A percentile compares a stretch with the other conserved stretches of the same genome.
Evolutionary conservation across 2,329 filamentous ascomycete species (phyloP).

Genomic region (Ambrosiella beaveri): DNA sequence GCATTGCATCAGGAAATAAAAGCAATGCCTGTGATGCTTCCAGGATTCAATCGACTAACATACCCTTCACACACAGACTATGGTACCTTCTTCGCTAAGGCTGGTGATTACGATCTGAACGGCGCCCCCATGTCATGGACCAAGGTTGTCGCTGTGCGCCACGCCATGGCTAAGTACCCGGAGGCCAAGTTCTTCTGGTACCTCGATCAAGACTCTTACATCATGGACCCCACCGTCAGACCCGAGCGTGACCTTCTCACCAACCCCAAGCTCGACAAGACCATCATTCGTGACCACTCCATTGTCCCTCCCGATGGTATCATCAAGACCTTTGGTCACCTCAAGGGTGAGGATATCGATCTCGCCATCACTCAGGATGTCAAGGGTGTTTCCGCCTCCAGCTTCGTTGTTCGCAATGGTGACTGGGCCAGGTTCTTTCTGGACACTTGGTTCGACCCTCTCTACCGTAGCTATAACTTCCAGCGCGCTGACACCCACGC

Average conservation of each 20-base stretch:
- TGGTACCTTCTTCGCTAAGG: constrained; percentile 61
- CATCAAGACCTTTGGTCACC: constrained; percentile 78
- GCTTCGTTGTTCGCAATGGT: constrained; percentile 64
- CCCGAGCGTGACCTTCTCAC: constrained; percentile 57
- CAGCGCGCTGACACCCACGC: constrained; percentile 88
- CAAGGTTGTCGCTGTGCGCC: constrained; percentile 68
- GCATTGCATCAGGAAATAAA: not conserved
- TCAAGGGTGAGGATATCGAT: constrained; percentile 63
- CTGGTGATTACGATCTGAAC: constrained; percentile 56
- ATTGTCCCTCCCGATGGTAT: constrained; percentile 92
- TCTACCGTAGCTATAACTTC: constrained; percentile 90
- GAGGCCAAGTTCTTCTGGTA: constrained; percentile 72
- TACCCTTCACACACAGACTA: constrained; percentile 45
- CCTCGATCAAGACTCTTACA: constrained; percentile 67
- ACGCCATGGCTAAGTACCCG: constrained; percentile 68
- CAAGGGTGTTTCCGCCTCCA: constrained; percentile 58
- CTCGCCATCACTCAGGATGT: constrained; percentile 73
- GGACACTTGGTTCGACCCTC: constrained; percentile 88
- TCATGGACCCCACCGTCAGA: constrained; percentile 63
- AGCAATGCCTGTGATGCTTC: not conserved
- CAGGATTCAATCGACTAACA: constrained; percentile 4
- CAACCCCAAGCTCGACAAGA: constrained; percentile 45
- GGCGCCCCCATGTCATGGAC: constrained; percentile 50
- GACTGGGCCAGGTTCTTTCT: constrained; percentile 88
- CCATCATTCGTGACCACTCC: constrained; percentile 73